A percentile compares a stretch with the other conserved stretches of the same genome.
phyloP scores from a whole-genome alignment of 1,284 basidiomycete species.

The Fomitopsis palustris region DNA sequence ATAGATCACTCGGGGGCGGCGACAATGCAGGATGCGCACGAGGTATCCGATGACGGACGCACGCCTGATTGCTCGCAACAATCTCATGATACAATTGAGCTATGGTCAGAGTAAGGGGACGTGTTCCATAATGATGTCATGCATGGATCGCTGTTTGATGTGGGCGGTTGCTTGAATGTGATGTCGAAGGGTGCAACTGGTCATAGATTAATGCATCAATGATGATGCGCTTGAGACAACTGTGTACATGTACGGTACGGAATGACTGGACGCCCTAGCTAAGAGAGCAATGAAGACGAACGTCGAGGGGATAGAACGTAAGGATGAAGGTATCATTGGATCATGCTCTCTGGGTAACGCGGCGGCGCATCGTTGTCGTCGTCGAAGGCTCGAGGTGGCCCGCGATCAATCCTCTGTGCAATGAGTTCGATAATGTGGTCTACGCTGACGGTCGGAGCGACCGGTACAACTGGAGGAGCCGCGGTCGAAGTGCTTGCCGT shows the following conservation, averaged over 20 bases:
- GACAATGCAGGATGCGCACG: not conserved
- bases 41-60: not conserved
- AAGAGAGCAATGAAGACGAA: not conserved
- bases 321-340: not conserved
- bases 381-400: not conserved
- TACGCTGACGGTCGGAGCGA: constrained; percentile 5
- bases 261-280: not conserved
- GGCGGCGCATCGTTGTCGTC: constrained; percentile 13
- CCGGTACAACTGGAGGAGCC: not conserved
- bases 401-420: constrained; percentile 18
- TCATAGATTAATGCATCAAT: no score
- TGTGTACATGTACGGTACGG: not conserved
- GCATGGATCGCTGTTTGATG: no score
- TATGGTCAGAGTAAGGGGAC: constrained; percentile 34
- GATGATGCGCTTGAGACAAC: not conserved
- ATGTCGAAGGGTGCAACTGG: no score
- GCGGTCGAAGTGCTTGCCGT: not conserved
- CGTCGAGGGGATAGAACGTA: not conserved
- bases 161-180: no score
- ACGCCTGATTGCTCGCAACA: constrained; percentile 26
- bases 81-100: constrained; percentile 50
- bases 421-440: constrained; percentile 24
- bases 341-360: constrained; percentile 8
- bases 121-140: no score
- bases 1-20: not conserved